Evolutionary conservation across 495 filamentous ascomycete genomes (phyloP), one percentile per base, ranked within the genome.

Genomic region (Xylaria intraflava): DNA sequence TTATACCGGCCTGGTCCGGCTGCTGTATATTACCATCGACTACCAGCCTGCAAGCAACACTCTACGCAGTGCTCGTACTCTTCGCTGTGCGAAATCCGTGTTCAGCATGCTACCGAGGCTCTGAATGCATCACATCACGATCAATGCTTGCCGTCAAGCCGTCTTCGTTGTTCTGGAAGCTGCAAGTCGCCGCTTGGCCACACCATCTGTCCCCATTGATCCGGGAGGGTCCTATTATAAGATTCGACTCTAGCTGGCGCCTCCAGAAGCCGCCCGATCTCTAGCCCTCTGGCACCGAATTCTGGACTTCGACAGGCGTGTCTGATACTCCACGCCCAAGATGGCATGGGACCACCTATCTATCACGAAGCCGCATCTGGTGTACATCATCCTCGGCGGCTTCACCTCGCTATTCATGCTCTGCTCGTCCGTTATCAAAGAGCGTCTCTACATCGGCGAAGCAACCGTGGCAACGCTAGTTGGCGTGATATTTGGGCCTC

Each of bases 381-480:
- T 94, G 39, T 99, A 99, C 70, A 89, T 95, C 74, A 96, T 99
- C 71, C 76, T 99, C 35, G 94, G 94, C 58, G 94, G 93, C 62
- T 99, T 99, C 74, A 97, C 94, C 49, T 89, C 86, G 47, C 76
- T 99, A 61, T 99, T 99, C 75, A 99, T 99, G 94, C 76, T 99
- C 41, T 94, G 89, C 69, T 97, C 93, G 36, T 86, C 93, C 42
- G 84, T 97, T 69, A 92, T 99, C 69, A 99, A 99, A 78, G 94
- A 99, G 74, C 85, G 88, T 62, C 80, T 99, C 50, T 99, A 99
- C 73, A 97, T 99, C 53, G 94, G 94, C 61, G 94, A 99, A 80
- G 94, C 94, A 23, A 96, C 94, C 9, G 87, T 99, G 9, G 94
- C 94, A 33, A 97, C 94, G 3, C 68, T 99, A 42, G 95, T 90